Conservation (phyloP, 2,329 filamentous ascomycete species). For the Aspergillus japonicus region DNA sequence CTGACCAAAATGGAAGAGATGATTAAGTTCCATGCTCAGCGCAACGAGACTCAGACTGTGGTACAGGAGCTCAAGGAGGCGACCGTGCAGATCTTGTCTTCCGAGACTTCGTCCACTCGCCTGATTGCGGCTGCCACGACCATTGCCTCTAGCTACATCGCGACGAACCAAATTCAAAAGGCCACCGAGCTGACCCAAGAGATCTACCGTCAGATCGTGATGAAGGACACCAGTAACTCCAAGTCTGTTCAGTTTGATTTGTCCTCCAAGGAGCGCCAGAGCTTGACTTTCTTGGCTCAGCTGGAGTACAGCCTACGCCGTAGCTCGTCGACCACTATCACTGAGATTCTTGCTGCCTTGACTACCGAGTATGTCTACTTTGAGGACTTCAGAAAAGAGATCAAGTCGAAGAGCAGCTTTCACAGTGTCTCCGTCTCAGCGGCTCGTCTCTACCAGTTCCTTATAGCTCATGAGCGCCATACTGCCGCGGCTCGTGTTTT, state of each 20-base stretch:
- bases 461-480: slow-evolving; percentile 27
- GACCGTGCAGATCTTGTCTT: slow-evolving; percentile 33
- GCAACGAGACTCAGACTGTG: slow-evolving; percentile 32
- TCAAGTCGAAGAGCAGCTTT: slow-evolving; percentile 39
- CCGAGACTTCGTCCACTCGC: slow-evolving; percentile 30
- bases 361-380: slow-evolving; percentile 46
- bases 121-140: slow-evolving; percentile 36
- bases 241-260: slow-evolving; percentile 35
- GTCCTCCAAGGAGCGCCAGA: slow-evolving; percentile 34
- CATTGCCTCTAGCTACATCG: slow-evolving; percentile 40
- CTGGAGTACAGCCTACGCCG: slow-evolving; percentile 42
- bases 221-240: slow-evolving; percentile 37
- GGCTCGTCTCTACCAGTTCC: slow-evolving; percentile 36
- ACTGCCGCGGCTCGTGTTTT: slow-evolving; percentile 28
- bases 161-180: slow-evolving; percentile 32
- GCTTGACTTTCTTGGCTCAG: slow-evolving; percentile 47
- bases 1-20: slow-evolving; percentile 40
- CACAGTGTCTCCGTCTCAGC: slow-evolving; percentile 36
- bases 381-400: slow-evolving; percentile 39
- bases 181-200: slow-evolving; percentile 37
- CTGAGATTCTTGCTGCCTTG: slow-evolving; percentile 45
- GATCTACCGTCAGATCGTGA: slow-evolving; percentile 41
- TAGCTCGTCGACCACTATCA: slow-evolving; percentile 32
- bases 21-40: slow-evolving; percentile 35
- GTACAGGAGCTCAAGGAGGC: slow-evolving; percentile 35